Conservation (phyloP, 2,329 filamentous ascomycete genomes). For the Cercospora zeae-maydis region DNA sequence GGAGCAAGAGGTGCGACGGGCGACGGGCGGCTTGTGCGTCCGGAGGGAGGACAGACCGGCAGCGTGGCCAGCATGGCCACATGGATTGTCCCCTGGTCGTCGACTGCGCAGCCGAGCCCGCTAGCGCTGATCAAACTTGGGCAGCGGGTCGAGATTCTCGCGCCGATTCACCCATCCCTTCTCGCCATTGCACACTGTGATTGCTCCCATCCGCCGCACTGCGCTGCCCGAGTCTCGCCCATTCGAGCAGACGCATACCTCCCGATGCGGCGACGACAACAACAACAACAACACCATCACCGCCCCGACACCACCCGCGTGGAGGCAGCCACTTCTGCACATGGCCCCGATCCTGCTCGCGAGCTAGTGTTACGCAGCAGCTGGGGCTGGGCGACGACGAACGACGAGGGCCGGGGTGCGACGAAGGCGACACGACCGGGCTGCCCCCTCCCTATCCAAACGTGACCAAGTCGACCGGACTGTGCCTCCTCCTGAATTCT, state of each 20-base stretch:
- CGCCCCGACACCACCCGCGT: not conserved
- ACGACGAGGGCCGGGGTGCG: conserved; percentile 5
- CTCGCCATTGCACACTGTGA: not conserved
- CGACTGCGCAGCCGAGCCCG: conserved; percentile 14
- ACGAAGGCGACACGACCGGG: not conserved
- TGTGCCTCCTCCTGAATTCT: not conserved
- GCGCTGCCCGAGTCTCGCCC: not conserved
- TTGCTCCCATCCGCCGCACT: not conserved
- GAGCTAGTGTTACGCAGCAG: conserved; percentile 13
- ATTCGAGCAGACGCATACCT: not conserved
- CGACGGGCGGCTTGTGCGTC: not conserved
- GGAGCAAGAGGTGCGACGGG: not conserved
- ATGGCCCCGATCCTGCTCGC: conserved; percentile 8
- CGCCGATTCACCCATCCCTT: not conserved
- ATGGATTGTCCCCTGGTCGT: conserved; percentile 9
- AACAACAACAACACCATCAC: not conserved
- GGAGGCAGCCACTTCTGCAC: not conserved
- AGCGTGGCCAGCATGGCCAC: conserved; percentile 9
- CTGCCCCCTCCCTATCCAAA: not conserved
- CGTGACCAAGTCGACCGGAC: not conserved
- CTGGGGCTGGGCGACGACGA: conserved; percentile 3
- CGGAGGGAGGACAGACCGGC: not conserved
- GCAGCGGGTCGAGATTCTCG: conserved; percentile 13
- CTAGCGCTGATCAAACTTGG: conserved; percentile 17
- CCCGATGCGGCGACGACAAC: not conserved